Evolutionary conservation across 371 early-diverging fungal genomes (phyloP).

Genomic region (Haplosporangium sp.): DNA sequence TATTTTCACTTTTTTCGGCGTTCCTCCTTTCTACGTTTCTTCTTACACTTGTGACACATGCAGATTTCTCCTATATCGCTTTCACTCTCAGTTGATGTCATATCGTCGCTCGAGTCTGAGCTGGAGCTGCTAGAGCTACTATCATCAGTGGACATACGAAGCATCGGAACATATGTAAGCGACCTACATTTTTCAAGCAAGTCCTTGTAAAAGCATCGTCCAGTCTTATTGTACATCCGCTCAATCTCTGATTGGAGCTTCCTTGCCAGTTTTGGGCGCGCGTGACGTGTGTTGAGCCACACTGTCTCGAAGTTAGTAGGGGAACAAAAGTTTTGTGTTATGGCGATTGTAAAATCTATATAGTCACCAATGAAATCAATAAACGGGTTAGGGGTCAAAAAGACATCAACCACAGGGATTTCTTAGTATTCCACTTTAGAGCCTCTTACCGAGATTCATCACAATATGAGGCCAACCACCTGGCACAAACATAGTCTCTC

Average conservation of each 20-base stretch:
- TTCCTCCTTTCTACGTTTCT: constrained; percentile 58
- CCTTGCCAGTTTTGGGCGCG: constrained; percentile 77
- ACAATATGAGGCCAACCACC: constrained; percentile 90
- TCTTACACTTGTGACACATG: constrained; percentile 73
- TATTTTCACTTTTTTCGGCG: constrained; percentile 21
- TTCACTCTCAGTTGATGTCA: constrained; percentile 68
- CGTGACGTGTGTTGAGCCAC: constrained; percentile 75
- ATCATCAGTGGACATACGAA: constrained; percentile 65
- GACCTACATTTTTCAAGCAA: constrained; percentile 61
- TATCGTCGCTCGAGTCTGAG: constrained; percentile 37
- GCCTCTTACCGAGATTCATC: constrained; percentile 76
- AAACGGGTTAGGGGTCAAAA: not conserved
- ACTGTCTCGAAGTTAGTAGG: constrained; percentile 80
- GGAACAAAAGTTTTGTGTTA: constrained; percentile 88
- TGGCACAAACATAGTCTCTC: constrained; percentile 88
- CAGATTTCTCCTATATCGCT: constrained; percentile 71
- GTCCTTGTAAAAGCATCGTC: constrained; percentile 57
- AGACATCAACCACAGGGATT: not conserved
- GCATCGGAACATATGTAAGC: constrained; percentile 67
- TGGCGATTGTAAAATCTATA: constrained; percentile 80
- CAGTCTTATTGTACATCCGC: constrained; percentile 53
- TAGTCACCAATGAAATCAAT: not conserved
- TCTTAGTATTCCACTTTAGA: not conserved
- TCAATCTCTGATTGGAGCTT: constrained; percentile 64
- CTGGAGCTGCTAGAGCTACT: constrained; percentile 55